Percentiles rank a stretch among this genome's conserved stretches.
phyloP scores from a whole-genome alignment of 768 basidiomycete genomes.

The Tephrocybe sp. region DNA sequence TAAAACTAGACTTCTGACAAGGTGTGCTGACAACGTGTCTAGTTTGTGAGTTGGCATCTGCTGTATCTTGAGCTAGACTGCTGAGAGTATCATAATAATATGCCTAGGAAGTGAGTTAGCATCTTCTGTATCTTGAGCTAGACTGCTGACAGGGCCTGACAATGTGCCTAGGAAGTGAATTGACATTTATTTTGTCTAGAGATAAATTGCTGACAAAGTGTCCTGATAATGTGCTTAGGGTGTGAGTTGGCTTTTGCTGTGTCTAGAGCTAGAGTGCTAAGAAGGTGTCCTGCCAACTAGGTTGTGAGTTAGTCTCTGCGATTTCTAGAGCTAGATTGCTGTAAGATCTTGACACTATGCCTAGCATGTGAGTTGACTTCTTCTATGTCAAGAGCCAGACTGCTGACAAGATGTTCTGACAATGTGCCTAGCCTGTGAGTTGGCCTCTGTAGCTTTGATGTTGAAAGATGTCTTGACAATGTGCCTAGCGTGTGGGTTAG shows the following conservation, averaged over 20 bases:
- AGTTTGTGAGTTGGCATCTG: background rate
- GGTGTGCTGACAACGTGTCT: background rate
- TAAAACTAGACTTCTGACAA: background rate
- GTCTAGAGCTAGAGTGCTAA: background rate
- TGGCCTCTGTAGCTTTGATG: background rate
- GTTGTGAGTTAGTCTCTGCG: background rate
- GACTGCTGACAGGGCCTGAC: background rate
- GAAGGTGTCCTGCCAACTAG: background rate
- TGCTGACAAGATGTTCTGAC: background rate
- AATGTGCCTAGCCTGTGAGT: background rate
- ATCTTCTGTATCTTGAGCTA: too few relatives aligned
- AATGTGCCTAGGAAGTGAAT: too few relatives aligned
- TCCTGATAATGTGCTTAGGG: background rate
- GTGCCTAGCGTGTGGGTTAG: background rate
- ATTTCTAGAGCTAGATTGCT: too few relatives aligned
- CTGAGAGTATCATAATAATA: background rate
- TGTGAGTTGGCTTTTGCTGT: background rate
- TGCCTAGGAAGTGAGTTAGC: too few relatives aligned
- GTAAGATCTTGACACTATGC: background rate
- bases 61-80: too few relatives aligned
- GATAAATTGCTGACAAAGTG: background rate
- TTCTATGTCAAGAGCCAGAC: background rate
- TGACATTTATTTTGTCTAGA: background rate
- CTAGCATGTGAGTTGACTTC: background rate
- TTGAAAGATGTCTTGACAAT: background rate